Percentiles rank a stretch among this genome's conserved stretches.
phyloP scores from a whole-genome alignment of 805 yeast genomes.

The Wickerhamiella shivajii region DNA sequence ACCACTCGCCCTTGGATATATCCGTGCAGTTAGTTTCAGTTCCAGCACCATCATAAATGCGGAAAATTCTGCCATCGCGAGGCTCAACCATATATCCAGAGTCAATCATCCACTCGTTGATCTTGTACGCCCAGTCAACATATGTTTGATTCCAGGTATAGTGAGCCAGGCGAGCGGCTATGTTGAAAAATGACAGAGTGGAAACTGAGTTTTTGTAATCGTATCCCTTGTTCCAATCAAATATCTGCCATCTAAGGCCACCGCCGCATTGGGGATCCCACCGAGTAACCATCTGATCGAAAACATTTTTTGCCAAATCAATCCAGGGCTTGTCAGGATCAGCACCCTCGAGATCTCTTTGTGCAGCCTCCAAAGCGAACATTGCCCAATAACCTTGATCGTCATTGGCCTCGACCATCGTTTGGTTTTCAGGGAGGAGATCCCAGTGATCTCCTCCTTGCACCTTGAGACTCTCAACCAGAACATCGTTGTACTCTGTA shows the following conservation, averaged over 20 bases:
- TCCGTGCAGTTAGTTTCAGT: slow-evolving; percentile 34
- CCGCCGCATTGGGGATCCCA: slow-evolving; percentile 55
- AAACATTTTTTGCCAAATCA: slow-evolving; percentile 61
- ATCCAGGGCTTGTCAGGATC: slow-evolving; percentile 49
- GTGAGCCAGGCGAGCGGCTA: slow-evolving; percentile 73
- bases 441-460: slow-evolving; percentile 52
- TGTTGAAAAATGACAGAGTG: slow-evolving; percentile 64
- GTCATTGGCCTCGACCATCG: slow-evolving; percentile 74
- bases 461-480: slow-evolving; percentile 43
- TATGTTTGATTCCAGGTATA: slow-evolving; percentile 60
- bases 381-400: slow-evolving; percentile 87
- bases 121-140: slow-evolving; percentile 51
- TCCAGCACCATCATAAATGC: slow-evolving; percentile 62
- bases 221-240: slow-evolving; percentile 76
- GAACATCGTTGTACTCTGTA: slow-evolving; percentile 39
- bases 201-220: slow-evolving; percentile 74
- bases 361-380: slow-evolving; percentile 66
- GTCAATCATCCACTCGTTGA: slow-evolving; percentile 57
- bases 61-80: slow-evolving; percentile 13
- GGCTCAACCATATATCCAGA: slow-evolving; percentile 28
- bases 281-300: slow-evolving; percentile 61
- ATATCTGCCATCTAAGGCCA: slow-evolving; percentile 86
- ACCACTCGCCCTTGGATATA: slow-evolving; percentile 46
- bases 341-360: slow-evolving; percentile 60
- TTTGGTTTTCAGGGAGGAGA: slow-evolving; percentile 63